Conservation (phyloP, 257 asterid species). For the Plantago ovata region DNA sequence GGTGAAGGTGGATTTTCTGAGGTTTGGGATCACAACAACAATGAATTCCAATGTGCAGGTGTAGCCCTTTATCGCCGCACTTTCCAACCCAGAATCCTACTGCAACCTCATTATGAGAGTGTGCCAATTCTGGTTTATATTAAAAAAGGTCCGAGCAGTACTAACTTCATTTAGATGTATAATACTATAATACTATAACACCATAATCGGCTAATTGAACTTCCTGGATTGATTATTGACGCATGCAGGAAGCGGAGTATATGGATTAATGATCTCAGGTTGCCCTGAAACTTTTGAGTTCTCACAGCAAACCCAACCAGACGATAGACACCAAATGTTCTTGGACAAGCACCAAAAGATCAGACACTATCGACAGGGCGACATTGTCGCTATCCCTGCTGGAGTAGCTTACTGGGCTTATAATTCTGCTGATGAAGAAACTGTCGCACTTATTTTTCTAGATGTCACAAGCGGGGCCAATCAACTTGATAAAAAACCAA, state of each 20-base stretch:
- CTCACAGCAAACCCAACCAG: conserved; percentile 20
- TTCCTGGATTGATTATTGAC: too few relatives aligned
- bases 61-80: conserved; percentile 45
- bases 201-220: too few relatives aligned
- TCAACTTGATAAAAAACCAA: conserved; percentile 55
- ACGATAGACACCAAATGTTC: conserved; percentile 24
- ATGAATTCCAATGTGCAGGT: conserved; percentile 62
- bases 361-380: conserved; percentile 36
- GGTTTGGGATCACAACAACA: conserved; percentile 42
- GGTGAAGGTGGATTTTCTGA: conserved; percentile 61
- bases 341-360: conserved; percentile 51
- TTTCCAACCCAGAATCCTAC: conserved; percentile 33
- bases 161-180: too few relatives aligned
- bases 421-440: conserved; percentile 49
- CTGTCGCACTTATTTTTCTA: conserved; percentile 32
- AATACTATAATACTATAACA: too few relatives aligned
- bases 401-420: conserved; percentile 66
- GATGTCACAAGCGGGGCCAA: conserved; percentile 39
- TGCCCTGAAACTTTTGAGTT: conserved; percentile 72
- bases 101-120: conserved; percentile 48
- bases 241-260: conserved; percentile 20
- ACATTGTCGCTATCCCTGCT: conserved; percentile 45
- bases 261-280: conserved; percentile 45
- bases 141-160: conserved; percentile 46
- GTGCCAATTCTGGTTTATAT: conserved; percentile 47